These are phyloP conservation scores for Wallemia mellicola DNA, from an alignment of 1,284 basidiomycete species.

Conservation along the genomic window DNA sequence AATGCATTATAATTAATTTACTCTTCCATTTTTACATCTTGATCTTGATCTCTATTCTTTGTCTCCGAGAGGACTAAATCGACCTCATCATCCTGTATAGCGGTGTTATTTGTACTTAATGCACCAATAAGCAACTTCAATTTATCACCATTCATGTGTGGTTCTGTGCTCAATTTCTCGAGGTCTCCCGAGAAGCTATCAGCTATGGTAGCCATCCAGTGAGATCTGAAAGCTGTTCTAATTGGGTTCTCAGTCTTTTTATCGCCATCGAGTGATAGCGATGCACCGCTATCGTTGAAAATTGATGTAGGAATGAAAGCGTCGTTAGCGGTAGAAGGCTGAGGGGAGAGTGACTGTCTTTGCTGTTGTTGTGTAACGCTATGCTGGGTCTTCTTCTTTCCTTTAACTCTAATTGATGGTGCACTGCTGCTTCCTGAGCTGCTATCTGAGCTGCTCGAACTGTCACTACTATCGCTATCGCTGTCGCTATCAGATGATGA, in stretches of 20 bases:
- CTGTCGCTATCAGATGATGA: not conserved
- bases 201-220: not conserved
- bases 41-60: not conserved
- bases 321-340: not conserved
- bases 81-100: not conserved
- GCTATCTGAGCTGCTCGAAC: not conserved
- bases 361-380: not conserved
- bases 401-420: not conserved
- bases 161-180: not conserved
- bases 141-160: not conserved
- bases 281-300: not conserved
- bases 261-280: not conserved
- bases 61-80: not conserved
- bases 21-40: not conserved
- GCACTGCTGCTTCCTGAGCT: not conserved
- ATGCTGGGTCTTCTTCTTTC: not conserved
- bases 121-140: not conserved
- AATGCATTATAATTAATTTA: not conserved
- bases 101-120: not conserved
- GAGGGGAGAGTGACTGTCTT: not conserved
- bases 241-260: not conserved
- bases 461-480: not conserved
- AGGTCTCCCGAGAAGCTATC: not conserved
- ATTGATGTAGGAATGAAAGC: not conserved
- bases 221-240: not conserved